Evolutionary conservation across 768 basidiomycete species (phyloP), one percentile per base, ranked within the genome.

Genomic region (Pleurotus citrinopileatus): DNA sequence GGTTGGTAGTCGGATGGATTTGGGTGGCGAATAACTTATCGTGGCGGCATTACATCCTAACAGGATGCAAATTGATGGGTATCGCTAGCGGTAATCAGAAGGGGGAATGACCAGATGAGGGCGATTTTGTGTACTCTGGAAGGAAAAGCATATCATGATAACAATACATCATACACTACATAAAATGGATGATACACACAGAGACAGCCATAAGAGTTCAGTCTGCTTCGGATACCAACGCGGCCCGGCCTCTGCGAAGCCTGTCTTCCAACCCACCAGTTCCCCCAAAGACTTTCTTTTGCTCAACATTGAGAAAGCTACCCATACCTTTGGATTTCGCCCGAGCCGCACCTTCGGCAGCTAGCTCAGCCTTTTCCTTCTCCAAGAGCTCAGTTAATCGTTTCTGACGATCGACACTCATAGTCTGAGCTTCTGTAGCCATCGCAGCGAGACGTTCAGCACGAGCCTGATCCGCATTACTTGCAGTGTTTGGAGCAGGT

Each of bases 401-500:
- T 58, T 84, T 81, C 56, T 87, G 82, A 22, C 95, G 84, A 42
- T 93, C 85, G 0, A 68, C 67, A 42, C 82, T 79, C 73, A 93
- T 77, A 6, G 69, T 67, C n/a, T 74, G 67, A 1, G 96, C 96
- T 55, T 87, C 82, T 1, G 78, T 70, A 20, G 86, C 71, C 96
- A 98, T 98, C 3, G 93, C 89, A 0, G 92, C 95, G 25, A 98
- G 75, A n/a, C 91, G 86, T 23, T 90, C 89, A 2, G 86, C 85
- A 28, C 94, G 87, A 25, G 86, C 87, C 1, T 78, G 75, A 6
- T 69, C 65, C 48, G 60, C 55, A 46, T 66, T 60, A 28, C 63
- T 48, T n/a, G n/a, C 26, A 19, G 59, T 58, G 4, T 50, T 50
- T 2, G 57, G 62, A 42, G 61, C 45, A 20, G 61, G 56, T 28